These are phyloP conservation scores for Botryosphaeria dothidea DNA, from an alignment of 2,329 filamentous ascomycete species.

Conservation along the genomic window DNA sequence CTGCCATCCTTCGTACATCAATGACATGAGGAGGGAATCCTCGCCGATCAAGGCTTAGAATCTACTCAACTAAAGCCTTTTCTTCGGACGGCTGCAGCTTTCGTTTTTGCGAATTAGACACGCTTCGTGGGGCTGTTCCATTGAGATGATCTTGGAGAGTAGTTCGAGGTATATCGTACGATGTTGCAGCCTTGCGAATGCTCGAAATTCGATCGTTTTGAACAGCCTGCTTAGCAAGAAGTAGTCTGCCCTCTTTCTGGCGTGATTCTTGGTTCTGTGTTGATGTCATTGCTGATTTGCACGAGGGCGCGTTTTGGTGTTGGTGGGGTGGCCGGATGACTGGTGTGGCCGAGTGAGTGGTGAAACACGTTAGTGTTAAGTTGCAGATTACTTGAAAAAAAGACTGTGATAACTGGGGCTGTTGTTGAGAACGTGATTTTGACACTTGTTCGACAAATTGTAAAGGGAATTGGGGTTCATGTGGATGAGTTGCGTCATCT, in stretches of 20 bases:
- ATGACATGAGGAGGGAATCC: background rate
- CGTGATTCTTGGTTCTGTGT: background rate
- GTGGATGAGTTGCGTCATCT: too few species aligned
- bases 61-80: background rate
- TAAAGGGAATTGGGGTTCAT: too few species aligned
- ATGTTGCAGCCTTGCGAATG: background rate
- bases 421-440: too few species aligned
- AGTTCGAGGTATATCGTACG: background rate
- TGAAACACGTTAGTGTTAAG: background rate
- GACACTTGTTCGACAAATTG: too few species aligned
- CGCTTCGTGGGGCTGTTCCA: too few species aligned
- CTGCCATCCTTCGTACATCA: background rate
- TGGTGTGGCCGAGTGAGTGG: background rate
- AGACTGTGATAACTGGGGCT: too few species aligned
- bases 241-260: background rate
- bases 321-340: background rate
- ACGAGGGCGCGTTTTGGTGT: background rate
- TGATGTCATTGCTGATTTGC: background rate
- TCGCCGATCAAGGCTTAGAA: background rate
- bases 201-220: background rate
- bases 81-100: background rate
- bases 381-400: too few species aligned
- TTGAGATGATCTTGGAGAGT: background rate
- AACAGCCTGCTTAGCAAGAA: background rate
- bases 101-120: background rate